Percentiles rank a stretch among this genome's conserved stretches.
Evolutionary conservation across 805 yeast genomes (phyloP).

Genomic region (Cyberlindnera subsufficiens): DNA sequence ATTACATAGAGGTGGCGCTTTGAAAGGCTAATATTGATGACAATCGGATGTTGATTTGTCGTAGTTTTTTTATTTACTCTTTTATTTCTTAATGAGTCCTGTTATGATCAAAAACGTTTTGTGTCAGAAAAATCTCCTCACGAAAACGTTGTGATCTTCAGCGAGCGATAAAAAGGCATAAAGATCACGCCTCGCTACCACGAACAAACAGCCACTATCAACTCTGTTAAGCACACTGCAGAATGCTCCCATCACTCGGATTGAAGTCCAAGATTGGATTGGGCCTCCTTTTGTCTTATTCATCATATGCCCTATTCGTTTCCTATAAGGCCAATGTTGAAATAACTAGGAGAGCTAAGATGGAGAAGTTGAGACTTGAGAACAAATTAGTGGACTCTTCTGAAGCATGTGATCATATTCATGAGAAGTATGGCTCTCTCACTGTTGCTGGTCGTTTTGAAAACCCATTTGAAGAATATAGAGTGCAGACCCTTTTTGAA

Average conservation of each 20-base stretch:
- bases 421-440: constrained; percentile 37
- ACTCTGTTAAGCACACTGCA: not conserved
- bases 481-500: constrained; percentile 86
- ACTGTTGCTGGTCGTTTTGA: constrained; percentile 74
- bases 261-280: constrained; percentile 23
- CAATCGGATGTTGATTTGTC: not conserved
- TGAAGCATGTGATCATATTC: constrained; percentile 2
- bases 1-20: constrained; percentile 26
- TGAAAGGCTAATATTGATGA: constrained; percentile 1
- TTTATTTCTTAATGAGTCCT: too few relatives aligned
- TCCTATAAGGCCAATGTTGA: constrained; percentile 48
- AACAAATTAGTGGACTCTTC: not conserved
- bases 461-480: constrained; percentile 85
- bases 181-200: too few relatives aligned
- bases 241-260: constrained; percentile 9
- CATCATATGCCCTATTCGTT: constrained; percentile 60
- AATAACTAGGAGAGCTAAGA: constrained; percentile 38
- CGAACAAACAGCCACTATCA: too few relatives aligned
- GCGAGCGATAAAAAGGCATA: too few relatives aligned
- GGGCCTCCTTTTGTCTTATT: constrained; percentile 40
- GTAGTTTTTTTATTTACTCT: not conserved
- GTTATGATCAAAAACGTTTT: too few relatives aligned
- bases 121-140: too few relatives aligned
- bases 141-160: too few relatives aligned
- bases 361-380: constrained; percentile 16